Conservation (phyloP, 2,329 filamentous ascomycete genomes). For the Tolypocladium amazonense region DNA sequence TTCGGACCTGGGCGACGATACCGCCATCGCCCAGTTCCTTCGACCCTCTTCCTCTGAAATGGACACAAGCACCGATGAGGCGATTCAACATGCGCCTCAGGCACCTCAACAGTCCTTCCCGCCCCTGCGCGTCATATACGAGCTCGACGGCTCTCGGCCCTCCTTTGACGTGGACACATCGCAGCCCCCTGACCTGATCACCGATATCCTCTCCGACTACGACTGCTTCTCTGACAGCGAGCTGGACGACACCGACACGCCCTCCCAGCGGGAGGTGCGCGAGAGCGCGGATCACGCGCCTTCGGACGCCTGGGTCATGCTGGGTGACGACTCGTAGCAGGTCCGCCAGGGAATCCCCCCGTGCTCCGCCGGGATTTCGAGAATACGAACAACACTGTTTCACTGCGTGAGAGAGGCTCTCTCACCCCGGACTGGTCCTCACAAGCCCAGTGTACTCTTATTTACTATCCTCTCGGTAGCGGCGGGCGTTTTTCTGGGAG, state of each 20-base stretch:
- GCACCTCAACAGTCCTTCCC: slow-evolving; percentile 12
- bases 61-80: slow-evolving; percentile 10
- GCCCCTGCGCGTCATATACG: slow-evolving; percentile 29
- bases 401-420: neutral
- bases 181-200: slow-evolving; percentile 23
- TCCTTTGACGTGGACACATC: slow-evolving; percentile 24
- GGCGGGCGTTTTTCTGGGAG: neutral
- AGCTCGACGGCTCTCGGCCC: slow-evolving; percentile 20
- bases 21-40: slow-evolving; percentile 26
- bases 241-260: slow-evolving; percentile 16
- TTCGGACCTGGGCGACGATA: slow-evolving; percentile 28
- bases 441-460: slow-evolving; percentile 8
- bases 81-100: slow-evolving; percentile 5
- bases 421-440: slow-evolving; percentile 27
- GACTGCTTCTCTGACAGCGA: slow-evolving; percentile 26
- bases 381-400: slow-evolving; percentile 1
- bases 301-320: slow-evolving; percentile 29
- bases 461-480: neutral
- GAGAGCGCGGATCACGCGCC: slow-evolving; percentile 15
- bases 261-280: slow-evolving; percentile 18
- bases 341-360: slow-evolving; percentile 23
- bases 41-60: slow-evolving; percentile 6
- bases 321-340: slow-evolving; percentile 36
- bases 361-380: slow-evolving; percentile 16
- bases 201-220: slow-evolving; percentile 23